Evolutionary conservation across 495 filamentous ascomycete species (phyloP), one percentile per base, ranked within the genome.

Genomic region (Aspergillus mulundensis): DNA sequence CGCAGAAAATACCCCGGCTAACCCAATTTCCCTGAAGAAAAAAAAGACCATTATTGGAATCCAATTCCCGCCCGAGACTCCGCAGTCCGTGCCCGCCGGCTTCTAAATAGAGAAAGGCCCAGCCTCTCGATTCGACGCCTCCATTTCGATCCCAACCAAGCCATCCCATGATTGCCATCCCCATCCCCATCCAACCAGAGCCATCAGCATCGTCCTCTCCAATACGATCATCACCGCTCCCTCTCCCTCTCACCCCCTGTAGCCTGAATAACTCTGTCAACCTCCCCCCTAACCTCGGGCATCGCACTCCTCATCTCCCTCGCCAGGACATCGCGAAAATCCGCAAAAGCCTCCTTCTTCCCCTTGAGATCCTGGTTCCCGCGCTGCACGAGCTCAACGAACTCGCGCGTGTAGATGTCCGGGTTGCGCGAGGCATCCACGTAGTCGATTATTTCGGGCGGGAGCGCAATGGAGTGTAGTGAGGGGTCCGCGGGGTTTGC

Each of bases 321-420:
- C 1, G 86, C 94, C 32, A 97, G 70, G 20, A 91, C 81, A 71
- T 97, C 89, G 48, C 89, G 75, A 66, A 99, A 95, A 16, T 68
- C 66, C 5, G 77, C 75, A 73, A 95, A 96, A 16, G 91, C 95
- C 72, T 84, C 79, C 67, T 79, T 81, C 78, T 91, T 91, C 19
- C 94, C 94, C 63, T 88, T 87, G 63, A 93, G 72, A 55, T 87
- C 78, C 74, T 96, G 92, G 67, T 97, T 97, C 30, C 82, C 77
- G 59, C 85, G 80, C 68, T 93, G 83, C 20, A 90, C 89, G 18
- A 90, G 77, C 83, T 98, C 95, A 44, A 97, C 91, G 65, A 97
- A 96, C 75, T 97, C 92, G 36, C 94, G 82, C 50, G 93, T 97
- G 78, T 97, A 99, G 72, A 99, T 96, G 68, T 97, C 93, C 14